Conservation (phyloP, 441 rosid species). For the Brassica hybrid region DNA sequence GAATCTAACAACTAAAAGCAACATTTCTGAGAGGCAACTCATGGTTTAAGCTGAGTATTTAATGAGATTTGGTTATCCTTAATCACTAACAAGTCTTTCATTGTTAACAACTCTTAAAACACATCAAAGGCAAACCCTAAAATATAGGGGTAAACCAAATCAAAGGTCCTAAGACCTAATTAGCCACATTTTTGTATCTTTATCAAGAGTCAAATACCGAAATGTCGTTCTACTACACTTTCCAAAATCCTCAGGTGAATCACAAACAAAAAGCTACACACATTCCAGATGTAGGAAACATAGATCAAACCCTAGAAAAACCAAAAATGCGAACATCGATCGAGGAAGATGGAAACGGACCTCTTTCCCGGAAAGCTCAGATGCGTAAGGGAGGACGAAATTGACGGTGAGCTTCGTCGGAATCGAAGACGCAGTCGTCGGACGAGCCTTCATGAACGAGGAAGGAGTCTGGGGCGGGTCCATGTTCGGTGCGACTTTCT, state of each 20-base stretch:
- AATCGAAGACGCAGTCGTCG: constrained; percentile 57
- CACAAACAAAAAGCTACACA: not conserved
- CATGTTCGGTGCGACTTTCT: constrained; percentile 62
- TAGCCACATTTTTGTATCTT: not conserved
- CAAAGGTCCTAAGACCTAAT: constrained; percentile 19
- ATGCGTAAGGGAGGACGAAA: constrained; percentile 77
- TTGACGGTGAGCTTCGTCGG: constrained; percentile 79
- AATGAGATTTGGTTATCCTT: not conserved
- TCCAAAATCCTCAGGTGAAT: not conserved
- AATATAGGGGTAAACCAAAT: constrained; percentile 27
- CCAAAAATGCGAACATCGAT: too few relatives aligned
- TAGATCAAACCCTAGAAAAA: too few relatives aligned
- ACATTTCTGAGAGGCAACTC: constrained; percentile 6
- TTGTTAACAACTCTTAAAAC: not conserved
- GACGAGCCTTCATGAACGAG: constrained; percentile 63
- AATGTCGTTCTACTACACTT: constrained; percentile 16
- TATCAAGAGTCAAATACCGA: constrained; percentile 5
- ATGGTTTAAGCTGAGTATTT: constrained; percentile 5
- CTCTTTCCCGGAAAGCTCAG: constrained; percentile 72
- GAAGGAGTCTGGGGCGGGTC: constrained; percentile 77
- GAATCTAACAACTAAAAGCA: constrained; percentile 15
- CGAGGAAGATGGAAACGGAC: constrained; percentile 38
- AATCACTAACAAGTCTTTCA: constrained; percentile 1
- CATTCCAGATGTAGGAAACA: not conserved
- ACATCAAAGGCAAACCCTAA: constrained; percentile 23